Percentiles rank a stretch among this genome's conserved stretches.
Conservation (phyloP, 805 yeast genomes). For the Torulaspora quercuum region DNA sequence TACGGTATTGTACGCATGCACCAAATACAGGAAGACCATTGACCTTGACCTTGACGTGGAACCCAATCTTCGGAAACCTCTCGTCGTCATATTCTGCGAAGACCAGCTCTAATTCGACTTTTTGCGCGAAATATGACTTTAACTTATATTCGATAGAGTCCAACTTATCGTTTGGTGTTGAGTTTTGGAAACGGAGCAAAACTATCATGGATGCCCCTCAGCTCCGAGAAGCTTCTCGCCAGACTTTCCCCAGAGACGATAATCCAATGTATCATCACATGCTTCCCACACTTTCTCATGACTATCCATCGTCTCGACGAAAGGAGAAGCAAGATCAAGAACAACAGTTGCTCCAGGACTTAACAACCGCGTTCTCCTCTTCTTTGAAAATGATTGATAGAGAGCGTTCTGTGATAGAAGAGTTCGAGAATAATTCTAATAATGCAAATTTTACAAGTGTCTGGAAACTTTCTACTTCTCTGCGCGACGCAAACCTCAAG, state of each 20-base stretch:
- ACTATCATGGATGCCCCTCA: constrained; percentile 6
- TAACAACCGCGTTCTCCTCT: constrained; percentile 34
- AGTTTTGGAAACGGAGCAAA: constrained; percentile 58
- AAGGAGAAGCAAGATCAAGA: constrained; percentile 11
- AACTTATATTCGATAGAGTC: constrained; percentile 88
- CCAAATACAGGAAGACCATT: constrained; percentile 86
- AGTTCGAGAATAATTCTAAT: constrained; percentile 49
- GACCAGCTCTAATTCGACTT: constrained; percentile 69
- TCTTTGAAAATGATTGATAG: constrained; percentile 31
- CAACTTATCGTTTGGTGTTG: constrained; percentile 81
- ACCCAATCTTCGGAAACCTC: constrained; percentile 86
- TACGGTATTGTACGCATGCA: constrained; percentile 80
- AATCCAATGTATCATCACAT: constrained; percentile 22
- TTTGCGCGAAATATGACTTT: constrained; percentile 82
- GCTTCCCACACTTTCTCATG: constrained; percentile 11
- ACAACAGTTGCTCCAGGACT: constrained; percentile 26
- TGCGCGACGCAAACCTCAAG: constrained; percentile 57
- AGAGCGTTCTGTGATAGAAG: constrained; percentile 46
- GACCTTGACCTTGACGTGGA: constrained; percentile 79
- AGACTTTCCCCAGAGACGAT: constrained; percentile 6
- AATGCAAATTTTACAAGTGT: constrained; percentile 63
- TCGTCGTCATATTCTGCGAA: constrained; percentile 84
- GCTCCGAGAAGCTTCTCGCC: constrained; percentile 10
- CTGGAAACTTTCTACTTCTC: constrained; percentile 66
- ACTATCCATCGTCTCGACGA: not conserved